phyloP scores from a whole-genome alignment of 1,284 basidiomycete species.

The Austropuccinia psidii region DNA sequence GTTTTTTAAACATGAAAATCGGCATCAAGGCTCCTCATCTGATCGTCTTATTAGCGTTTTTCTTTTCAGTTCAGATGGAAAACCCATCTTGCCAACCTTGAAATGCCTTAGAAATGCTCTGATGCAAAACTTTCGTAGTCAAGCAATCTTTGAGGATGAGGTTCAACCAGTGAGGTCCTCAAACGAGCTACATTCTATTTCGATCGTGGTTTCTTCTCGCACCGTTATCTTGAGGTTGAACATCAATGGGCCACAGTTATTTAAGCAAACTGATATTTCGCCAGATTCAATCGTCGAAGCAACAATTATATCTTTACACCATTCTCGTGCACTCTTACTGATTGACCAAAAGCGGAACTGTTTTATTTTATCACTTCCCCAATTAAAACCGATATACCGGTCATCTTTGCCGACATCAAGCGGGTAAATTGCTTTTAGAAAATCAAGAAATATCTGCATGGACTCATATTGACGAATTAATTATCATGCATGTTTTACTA shows the following conservation, averaged over 20 bases:
- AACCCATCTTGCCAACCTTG: slow-evolving; percentile 2
- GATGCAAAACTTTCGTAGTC: background rate
- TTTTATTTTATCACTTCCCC: slow-evolving; percentile 19
- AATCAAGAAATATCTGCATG: background rate
- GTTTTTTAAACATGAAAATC: background rate
- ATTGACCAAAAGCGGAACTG: slow-evolving; percentile 25
- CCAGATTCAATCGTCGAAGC: slow-evolving; percentile 11
- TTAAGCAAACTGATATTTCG: slow-evolving; percentile 1
- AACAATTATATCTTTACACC: background rate
- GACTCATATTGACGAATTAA: too few relatives aligned
- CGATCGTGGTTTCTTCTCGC: slow-evolving; percentile 10
- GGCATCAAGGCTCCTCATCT: background rate
- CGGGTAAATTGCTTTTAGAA: background rate
- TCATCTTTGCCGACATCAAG: slow-evolving; percentile 5
- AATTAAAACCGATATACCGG: slow-evolving; percentile 27
- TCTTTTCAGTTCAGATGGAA: slow-evolving; percentile 10
- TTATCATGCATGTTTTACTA: too few relatives aligned
- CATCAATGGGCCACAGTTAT: slow-evolving; percentile 20
- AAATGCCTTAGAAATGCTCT: slow-evolving; percentile 5
- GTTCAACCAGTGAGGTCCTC: background rate
- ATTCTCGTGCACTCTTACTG: slow-evolving; percentile 15
- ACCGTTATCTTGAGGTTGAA: slow-evolving; percentile 2
- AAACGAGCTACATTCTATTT: background rate
- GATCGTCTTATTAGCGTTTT: slow-evolving; percentile 16
- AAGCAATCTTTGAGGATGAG: slow-evolving; percentile 3